Evolutionary conservation across 345 rosid genomes (phyloP).

Genomic region (Salix purpurea): DNA sequence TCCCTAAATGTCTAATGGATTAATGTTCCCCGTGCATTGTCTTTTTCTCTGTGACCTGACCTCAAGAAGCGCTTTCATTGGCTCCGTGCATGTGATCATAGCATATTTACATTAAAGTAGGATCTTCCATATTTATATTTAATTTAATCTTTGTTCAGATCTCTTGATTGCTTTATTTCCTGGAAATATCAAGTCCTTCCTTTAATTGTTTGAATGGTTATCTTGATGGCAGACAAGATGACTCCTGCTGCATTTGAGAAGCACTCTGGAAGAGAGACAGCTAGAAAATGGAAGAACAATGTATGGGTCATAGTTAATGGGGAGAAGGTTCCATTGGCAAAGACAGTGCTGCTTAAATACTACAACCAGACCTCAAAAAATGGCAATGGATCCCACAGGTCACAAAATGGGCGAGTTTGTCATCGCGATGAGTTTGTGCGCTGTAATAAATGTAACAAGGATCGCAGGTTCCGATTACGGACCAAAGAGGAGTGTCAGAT

Average conservation of each 20-base stretch:
- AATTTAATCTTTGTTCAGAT: not conserved
- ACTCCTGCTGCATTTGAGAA: conserved; percentile 98
- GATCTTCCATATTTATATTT: not conserved
- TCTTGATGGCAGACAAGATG: conserved; percentile 63
- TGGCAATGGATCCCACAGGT: conserved; percentile 60
- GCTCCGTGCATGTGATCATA: conserved; percentile 17
- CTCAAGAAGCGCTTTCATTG: not conserved
- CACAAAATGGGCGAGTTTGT: conserved; percentile 57
- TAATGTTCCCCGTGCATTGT: not conserved
- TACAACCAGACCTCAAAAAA: conserved; percentile 67
- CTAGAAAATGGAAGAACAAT: conserved; percentile 98
- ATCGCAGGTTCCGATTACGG: conserved; percentile 76
- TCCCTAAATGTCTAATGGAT: not conserved
- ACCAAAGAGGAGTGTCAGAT: conserved; percentile 73
- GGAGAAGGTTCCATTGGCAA: conserved; percentile 85
- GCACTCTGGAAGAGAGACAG: conserved; percentile 99
- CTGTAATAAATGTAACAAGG: conserved; percentile 75
- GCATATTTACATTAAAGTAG: not conserved
- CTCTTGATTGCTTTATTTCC: not conserved
- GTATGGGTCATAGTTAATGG: conserved; percentile 90
- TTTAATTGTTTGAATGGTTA: conserved; percentile 21
- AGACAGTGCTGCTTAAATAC: conserved; percentile 87
- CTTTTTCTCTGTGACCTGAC: conserved; percentile 9
- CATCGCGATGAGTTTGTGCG: conserved; percentile 84
- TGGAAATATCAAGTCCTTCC: not conserved